Evolutionary conservation across 2,329 filamentous ascomycete genomes (phyloP).

Genomic region (Clarireedia homoeocarpa): DNA sequence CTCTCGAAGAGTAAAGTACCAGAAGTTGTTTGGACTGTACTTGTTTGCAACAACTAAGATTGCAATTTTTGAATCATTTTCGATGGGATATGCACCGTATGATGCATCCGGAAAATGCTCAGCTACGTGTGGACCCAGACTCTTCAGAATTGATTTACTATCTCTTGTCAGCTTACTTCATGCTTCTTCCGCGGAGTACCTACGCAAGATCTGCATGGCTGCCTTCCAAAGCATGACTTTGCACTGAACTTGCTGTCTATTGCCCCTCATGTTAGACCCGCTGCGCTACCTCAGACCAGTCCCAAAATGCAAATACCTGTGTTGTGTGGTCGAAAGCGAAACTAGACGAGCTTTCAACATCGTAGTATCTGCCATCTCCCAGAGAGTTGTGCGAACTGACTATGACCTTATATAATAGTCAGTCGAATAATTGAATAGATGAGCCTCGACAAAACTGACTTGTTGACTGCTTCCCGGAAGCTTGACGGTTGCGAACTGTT

Average conservation of each 20-base stretch:
- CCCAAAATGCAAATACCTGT: conserved; percentile 43
- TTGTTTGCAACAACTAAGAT: conserved; percentile 88
- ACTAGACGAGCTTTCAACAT: conserved; percentile 78
- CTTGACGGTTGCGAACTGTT: conserved; percentile 83
- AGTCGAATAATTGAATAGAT: conserved; percentile 1
- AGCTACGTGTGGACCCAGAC: conserved; percentile 63
- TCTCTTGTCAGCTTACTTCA: conserved; percentile 1
- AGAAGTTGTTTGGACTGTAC: conserved; percentile 97
- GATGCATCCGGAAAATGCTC: conserved; percentile 85
- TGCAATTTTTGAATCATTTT: conserved; percentile 68
- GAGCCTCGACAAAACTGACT: conserved; percentile 38
- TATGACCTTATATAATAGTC: conserved; percentile 47
- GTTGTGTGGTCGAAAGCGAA: conserved; percentile 82
- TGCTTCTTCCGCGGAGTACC: conserved; percentile 26
- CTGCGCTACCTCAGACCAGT: no score
- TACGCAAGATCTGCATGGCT: conserved; percentile 74
- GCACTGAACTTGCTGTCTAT: conserved; percentile 73
- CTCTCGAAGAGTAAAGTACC: conserved; percentile 42
- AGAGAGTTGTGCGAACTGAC: conserved; percentile 82
- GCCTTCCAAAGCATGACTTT: conserved; percentile 73
- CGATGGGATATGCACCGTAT: conserved; percentile 74
- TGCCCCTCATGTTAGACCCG: not conserved
- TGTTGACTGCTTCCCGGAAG: conserved; percentile 77
- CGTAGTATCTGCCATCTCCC: conserved; percentile 77
- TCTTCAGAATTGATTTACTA: conserved; percentile 79